Conservation (phyloP, 768 basidiomycete genomes). For the Hemileccinum impolitum region DNA sequence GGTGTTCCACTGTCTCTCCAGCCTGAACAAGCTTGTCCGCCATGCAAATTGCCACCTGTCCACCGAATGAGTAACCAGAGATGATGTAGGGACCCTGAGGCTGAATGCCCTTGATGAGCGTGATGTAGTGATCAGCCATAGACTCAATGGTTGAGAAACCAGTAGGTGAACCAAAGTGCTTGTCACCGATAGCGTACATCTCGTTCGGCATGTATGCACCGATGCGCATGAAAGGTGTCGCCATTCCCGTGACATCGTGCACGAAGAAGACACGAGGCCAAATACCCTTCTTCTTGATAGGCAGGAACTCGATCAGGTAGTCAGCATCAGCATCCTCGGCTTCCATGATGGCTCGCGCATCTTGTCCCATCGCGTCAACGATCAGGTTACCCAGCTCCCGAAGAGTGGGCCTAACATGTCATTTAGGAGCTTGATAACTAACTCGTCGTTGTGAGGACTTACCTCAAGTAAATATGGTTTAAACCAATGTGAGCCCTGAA, state of each 20-base stretch:
- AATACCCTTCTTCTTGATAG: slow-evolving; percentile 31
- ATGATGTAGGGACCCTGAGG: slow-evolving; percentile 27
- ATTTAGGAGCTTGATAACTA: no score
- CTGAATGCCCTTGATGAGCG: slow-evolving; percentile 26
- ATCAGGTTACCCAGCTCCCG: slow-evolving; percentile 25
- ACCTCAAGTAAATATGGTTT: slow-evolving; percentile 30
- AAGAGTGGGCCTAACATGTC: slow-evolving; percentile 20
- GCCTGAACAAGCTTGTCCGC: slow-evolving; percentile 22
- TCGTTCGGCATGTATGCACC: slow-evolving; percentile 31
- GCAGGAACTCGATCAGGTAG: slow-evolving; percentile 28
- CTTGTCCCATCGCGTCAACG: slow-evolving; percentile 29
- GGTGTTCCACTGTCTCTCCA: slow-evolving; percentile 24
- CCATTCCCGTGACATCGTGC: slow-evolving; percentile 33
- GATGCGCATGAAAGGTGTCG: slow-evolving; percentile 31
- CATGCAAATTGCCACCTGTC: slow-evolving; percentile 28
- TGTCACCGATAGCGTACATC: slow-evolving; percentile 34
- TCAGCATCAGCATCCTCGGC: slow-evolving; percentile 30
- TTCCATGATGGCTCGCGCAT: slow-evolving; percentile 27
- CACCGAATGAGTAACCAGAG: slow-evolving; percentile 28
- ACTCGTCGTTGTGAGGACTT: neutral
- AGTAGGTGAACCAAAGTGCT: slow-evolving; percentile 27
- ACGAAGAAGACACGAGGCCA: slow-evolving; percentile 27
- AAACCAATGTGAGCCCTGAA: slow-evolving; percentile 28
- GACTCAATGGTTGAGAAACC: slow-evolving; percentile 29
- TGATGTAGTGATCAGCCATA: slow-evolving; percentile 32